Evolutionary conservation across 306 rosid genomes (phyloP).

Genomic region (Lotus japonicus): DNA sequence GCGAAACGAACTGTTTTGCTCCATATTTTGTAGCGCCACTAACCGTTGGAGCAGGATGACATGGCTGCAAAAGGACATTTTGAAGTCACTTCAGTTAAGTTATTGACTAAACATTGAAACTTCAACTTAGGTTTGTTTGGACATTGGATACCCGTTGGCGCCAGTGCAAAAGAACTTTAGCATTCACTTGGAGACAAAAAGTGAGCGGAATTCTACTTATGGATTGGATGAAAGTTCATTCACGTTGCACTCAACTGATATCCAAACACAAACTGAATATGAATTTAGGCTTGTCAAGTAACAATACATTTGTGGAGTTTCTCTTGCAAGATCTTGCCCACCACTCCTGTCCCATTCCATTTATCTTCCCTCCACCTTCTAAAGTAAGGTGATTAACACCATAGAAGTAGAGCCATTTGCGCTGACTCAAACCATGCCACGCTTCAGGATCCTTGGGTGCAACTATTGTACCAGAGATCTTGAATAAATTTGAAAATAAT

Average conservation of each 20-base stretch:
- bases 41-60: conserved; percentile 81
- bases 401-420: conserved; percentile 72
- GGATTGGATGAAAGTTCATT: too few species aligned
- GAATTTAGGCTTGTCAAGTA: conserved; percentile 21
- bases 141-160: too few species aligned
- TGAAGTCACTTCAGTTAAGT: conserved; percentile 19
- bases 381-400: conserved; percentile 65
- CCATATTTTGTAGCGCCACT: conserved; percentile 32
- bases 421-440: conserved; percentile 53
- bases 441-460: conserved; percentile 68
- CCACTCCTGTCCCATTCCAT: conserved; percentile 93
- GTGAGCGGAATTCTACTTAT: too few species aligned
- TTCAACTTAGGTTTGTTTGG: too few species aligned
- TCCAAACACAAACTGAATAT: conserved; percentile 22
- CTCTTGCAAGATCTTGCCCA: conserved; percentile 87
- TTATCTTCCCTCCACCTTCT: conserved; percentile 69
- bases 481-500: not conserved
- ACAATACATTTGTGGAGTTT: conserved; percentile 55
- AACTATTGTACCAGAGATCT: conserved; percentile 67
- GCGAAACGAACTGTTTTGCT: conserved; percentile 14
- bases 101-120: not conserved
- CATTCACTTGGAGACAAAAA: too few species aligned
- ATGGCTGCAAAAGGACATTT: conserved; percentile 62
- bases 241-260: too few species aligned
- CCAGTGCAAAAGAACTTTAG: too few species aligned